Evolutionary conservation across 345 rosid species (phyloP).

Genomic region (Conringia planisiliqua): DNA sequence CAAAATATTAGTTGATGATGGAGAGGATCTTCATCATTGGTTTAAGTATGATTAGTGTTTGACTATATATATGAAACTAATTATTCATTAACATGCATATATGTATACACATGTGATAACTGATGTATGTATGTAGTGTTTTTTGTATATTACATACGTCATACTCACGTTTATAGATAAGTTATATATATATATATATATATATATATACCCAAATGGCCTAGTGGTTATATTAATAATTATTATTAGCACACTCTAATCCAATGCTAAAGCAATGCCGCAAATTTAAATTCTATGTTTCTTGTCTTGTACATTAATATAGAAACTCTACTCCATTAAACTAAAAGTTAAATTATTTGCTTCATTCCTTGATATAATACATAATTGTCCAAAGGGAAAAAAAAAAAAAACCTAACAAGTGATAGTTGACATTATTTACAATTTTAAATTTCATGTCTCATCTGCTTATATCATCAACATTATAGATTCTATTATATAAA

Average conservation of each 20-base stretch:
- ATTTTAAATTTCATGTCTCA: not conserved
- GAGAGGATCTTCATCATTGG: conserved; percentile 14
- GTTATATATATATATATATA: too few species aligned
- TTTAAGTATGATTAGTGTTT: not conserved
- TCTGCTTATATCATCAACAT: not conserved
- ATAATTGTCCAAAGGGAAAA: not conserved
- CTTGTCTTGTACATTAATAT: conserved; percentile 24
- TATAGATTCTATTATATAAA: not conserved
- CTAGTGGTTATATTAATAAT: conserved; percentile 3
- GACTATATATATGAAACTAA: not conserved
- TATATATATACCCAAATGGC: conserved; percentile 9
- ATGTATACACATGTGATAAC: not conserved
- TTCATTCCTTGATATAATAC: conserved; percentile 3
- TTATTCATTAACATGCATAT: not conserved
- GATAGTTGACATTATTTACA: not conserved
- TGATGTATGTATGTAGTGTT: not conserved
- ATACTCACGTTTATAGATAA: conserved; percentile 16
- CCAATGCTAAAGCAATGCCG: conserved; percentile 1
- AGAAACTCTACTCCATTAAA: not conserved
- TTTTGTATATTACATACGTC: conserved; percentile 8
- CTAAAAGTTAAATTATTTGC: not conserved
- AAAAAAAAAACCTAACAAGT: not conserved
- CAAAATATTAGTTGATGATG: not conserved
- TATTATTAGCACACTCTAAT: not conserved
- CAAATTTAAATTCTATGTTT: not conserved